These are phyloP conservation scores for Eucalyptus virginea DNA, from an alignment of 345 rosid genomes.

Conservation along the genomic window DNA sequence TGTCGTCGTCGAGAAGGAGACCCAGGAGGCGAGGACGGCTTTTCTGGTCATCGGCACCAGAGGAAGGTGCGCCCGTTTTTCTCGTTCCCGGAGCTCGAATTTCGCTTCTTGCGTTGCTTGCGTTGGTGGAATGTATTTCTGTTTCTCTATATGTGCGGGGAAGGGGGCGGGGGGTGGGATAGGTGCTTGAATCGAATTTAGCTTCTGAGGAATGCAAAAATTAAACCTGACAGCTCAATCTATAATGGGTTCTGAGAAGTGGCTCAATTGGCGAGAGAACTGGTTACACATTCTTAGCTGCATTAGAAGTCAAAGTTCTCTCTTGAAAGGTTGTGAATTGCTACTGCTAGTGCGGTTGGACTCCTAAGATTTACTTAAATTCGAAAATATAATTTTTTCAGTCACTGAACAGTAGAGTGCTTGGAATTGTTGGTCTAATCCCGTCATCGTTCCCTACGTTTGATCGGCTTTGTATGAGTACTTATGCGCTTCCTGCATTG, in stretches of 20 bases:
- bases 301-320: background rate
- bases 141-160: background rate
- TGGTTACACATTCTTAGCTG: background rate
- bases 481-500: conserved; percentile 19
- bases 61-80: conserved; percentile 49
- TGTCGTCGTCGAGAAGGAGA: conserved; percentile 48
- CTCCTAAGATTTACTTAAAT: background rate
- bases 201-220: background rate
- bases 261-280: background rate
- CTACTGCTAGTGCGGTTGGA: background rate
- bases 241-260: background rate
- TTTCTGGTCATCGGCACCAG: conserved; percentile 83
- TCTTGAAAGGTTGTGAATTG: background rate
- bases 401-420: background rate
- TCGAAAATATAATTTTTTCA: background rate
- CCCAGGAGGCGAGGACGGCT: conserved; percentile 50
- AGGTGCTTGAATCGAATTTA: background rate
- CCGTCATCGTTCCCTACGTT: background rate
- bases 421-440: background rate
- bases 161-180: background rate
- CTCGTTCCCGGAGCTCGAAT: background rate
- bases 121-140: background rate
- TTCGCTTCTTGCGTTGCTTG: background rate
- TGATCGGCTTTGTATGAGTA: background rate
- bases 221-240: background rate